phyloP scores from a whole-genome alignment of 108 stramenopile genomes.

The Nitzschia sp. region DNA sequence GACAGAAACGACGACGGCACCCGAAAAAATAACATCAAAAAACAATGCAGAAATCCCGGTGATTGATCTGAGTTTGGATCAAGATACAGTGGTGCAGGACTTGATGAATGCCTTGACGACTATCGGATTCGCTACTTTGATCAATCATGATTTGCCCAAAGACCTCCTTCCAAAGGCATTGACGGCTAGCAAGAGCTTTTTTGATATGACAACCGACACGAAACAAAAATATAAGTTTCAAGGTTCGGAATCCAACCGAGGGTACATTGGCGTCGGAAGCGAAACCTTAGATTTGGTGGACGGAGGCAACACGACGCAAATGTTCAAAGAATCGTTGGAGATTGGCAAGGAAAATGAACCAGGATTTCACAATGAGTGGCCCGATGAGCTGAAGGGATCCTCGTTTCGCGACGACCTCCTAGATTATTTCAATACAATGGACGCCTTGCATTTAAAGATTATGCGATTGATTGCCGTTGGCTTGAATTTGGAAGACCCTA shows the following conservation, averaged over 20 bases:
- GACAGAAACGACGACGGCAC: background rate
- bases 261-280: constrained; percentile 57
- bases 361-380: constrained; percentile 28
- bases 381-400: constrained; percentile 19
- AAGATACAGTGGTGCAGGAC: constrained; percentile 2
- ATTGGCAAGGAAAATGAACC: constrained; percentile 21
- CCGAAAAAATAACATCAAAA: background rate
- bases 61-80: constrained; percentile 20
- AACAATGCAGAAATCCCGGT: constrained; percentile 15
- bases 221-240: constrained; percentile 56
- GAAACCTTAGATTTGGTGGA: constrained; percentile 39
- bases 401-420: constrained; percentile 35
- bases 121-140: constrained; percentile 26
- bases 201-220: constrained; percentile 32
- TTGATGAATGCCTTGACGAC: constrained; percentile 21
- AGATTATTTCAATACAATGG: constrained; percentile 50
- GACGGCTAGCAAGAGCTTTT: constrained; percentile 37
- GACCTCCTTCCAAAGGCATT: constrained; percentile 21
- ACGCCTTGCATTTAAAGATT: constrained; percentile 25
- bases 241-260: constrained; percentile 45
- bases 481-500: constrained; percentile 13
- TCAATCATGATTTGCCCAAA: constrained; percentile 16
- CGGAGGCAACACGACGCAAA: background rate
- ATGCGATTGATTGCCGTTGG: constrained; percentile 27
- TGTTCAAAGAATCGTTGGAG: constrained; percentile 13